phyloP scores from a whole-genome alignment of 331 rosid genomes.

The Malus hybrid region DNA sequence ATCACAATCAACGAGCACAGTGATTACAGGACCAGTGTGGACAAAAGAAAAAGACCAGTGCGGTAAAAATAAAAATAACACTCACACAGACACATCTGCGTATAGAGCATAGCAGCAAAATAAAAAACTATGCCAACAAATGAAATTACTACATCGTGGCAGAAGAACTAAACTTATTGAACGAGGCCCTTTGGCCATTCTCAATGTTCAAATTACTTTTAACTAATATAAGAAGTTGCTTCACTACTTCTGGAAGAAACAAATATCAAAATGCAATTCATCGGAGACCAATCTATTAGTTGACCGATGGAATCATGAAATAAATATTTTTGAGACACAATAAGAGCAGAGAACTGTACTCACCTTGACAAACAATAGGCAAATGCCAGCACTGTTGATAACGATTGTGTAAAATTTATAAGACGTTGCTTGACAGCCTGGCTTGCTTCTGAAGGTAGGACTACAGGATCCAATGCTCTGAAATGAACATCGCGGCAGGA shows the following conservation, averaged over 20 bases:
- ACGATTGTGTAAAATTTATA: constrained; percentile 62
- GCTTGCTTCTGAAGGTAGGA: constrained; percentile 67
- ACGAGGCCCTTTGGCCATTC: background rate
- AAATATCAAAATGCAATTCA: background rate
- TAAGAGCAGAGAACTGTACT: background rate
- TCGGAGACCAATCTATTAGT: background rate
- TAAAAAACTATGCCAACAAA: background rate
- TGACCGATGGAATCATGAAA: background rate
- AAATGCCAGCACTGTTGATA: constrained; percentile 84
- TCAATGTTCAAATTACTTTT: background rate
- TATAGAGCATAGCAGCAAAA: background rate
- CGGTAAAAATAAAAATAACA: background rate
- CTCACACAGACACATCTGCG: background rate
- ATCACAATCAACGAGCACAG: constrained; percentile 1
- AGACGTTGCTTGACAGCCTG: constrained; percentile 84
- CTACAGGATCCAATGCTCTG: constrained; percentile 86
- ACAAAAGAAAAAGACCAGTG: background rate
- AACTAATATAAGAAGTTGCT: background rate
- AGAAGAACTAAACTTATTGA: background rate
- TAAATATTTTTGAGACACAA: background rate
- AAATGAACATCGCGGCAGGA: constrained; percentile 16
- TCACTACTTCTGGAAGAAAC: background rate
- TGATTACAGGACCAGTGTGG: background rate
- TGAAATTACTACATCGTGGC: background rate
- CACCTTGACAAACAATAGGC: constrained; percentile 86